Percentiles rank a stretch among this genome's conserved stretches.
phyloP scores from a whole-genome alignment of 1,139 yeast species.

The Yamadazyma diddensiae region DNA sequence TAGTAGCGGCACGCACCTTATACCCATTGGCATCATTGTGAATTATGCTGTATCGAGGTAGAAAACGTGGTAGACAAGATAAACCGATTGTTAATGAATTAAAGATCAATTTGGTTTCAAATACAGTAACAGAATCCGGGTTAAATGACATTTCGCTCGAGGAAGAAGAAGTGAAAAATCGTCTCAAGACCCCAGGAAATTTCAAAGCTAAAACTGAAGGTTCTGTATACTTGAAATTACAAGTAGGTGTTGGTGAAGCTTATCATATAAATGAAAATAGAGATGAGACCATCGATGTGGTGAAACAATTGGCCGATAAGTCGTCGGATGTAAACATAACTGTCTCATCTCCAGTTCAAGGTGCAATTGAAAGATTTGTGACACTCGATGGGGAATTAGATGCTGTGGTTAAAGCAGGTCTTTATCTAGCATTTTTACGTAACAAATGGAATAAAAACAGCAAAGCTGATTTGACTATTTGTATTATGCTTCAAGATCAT shows the following conservation, averaged over 20 bases:
- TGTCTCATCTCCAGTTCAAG: conserved; percentile 21
- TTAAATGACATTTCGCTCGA: too few species aligned
- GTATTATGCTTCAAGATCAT: conserved; percentile 10
- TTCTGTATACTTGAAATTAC: conserved; percentile 16
- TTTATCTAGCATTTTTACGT: conserved; percentile 21
- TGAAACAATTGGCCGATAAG: conserved; percentile 16
- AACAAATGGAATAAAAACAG: conserved; percentile 25
- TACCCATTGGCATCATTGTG: background rate
- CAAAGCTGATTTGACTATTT: conserved; percentile 20
- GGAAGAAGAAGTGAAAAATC: conserved; percentile 6
- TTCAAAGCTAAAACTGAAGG: too few species aligned
- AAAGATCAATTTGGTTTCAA: too few species aligned
- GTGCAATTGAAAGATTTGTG: conserved; percentile 28
- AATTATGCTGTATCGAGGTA: conserved; percentile 4
- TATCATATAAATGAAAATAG: conserved; percentile 19
- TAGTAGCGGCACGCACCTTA: conserved; percentile 1
- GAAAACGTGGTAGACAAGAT: conserved; percentile 2
- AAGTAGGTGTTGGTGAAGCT: conserved; percentile 28
- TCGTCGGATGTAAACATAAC: conserved; percentile 17
- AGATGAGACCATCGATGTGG: conserved; percentile 11
- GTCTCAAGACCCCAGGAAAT: too few species aligned
- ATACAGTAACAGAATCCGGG: too few species aligned
- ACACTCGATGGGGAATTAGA: conserved; percentile 25
- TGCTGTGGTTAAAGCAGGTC: conserved; percentile 21
- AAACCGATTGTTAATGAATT: too few species aligned